Evolutionary conservation across 805 yeast genomes (phyloP).

Genomic region (Ogataea sp.): DNA sequence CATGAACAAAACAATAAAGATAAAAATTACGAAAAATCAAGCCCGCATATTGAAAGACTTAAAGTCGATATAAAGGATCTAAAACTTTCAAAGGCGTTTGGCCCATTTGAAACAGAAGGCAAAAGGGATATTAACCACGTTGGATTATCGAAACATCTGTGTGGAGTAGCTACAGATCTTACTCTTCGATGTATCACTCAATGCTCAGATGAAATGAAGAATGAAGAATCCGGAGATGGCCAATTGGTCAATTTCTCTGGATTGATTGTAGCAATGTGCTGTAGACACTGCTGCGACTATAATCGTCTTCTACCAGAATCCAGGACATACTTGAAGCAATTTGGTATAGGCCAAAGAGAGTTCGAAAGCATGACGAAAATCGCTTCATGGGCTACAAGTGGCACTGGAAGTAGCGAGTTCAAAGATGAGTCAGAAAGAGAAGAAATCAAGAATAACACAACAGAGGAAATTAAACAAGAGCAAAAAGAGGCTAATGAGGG

Average conservation of each 20-base stretch:
- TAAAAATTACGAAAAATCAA: neutral
- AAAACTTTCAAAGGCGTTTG: slow-evolving; percentile 37
- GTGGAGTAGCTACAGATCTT: slow-evolving; percentile 92
- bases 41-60: slow-evolving; percentile 31
- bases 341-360: slow-evolving; percentile 19
- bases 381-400: slow-evolving; percentile 88
- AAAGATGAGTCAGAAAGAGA: too few species aligned
- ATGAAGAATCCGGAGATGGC: too few species aligned
- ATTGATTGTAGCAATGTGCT: slow-evolving; percentile 82
- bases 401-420: too few species aligned
- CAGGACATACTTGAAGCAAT: slow-evolving; percentile 22
- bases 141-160: slow-evolving; percentile 79
- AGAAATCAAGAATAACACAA: too few species aligned
- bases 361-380: slow-evolving; percentile 45
- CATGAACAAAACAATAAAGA: slow-evolving; percentile 12
- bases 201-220: slow-evolving; percentile 9
- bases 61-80: slow-evolving; percentile 80
- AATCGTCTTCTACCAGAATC: slow-evolving; percentile 45
- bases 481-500: slow-evolving; percentile 60
- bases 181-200: slow-evolving; percentile 55
- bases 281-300: slow-evolving; percentile 76
- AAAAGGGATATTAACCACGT: slow-evolving; percentile 22
- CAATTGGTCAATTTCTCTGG: slow-evolving; percentile 38
- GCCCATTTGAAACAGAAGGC: slow-evolving; percentile 8
- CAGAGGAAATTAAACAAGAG: too few species aligned